These are phyloP conservation scores for Coniochaeta hoffmannii DNA, from an alignment of 2,329 filamentous ascomycete genomes.

Conservation along the genomic window DNA sequence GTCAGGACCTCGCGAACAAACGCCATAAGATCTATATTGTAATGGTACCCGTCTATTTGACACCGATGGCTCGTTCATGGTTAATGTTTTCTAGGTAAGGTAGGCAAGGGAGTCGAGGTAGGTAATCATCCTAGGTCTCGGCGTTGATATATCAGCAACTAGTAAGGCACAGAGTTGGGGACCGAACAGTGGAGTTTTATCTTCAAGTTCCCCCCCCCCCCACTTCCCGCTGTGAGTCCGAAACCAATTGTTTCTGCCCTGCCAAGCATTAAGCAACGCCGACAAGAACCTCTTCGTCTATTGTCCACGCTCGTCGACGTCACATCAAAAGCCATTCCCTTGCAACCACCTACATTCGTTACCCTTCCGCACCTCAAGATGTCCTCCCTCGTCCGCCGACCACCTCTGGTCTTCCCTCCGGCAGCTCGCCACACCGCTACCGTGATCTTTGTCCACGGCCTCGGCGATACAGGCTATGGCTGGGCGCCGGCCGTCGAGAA, in stretches of 20 bases:
- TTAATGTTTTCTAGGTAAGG: neutral
- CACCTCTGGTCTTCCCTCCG: constrained; percentile 68
- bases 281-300: neutral
- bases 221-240: neutral
- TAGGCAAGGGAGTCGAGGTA: neutral
- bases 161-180: neutral
- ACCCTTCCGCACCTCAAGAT: constrained; percentile 4
- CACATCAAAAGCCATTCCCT: neutral
- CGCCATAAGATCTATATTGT: neutral
- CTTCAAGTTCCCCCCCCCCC: neutral
- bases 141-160: neutral
- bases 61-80: neutral
- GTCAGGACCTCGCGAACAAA: neutral
- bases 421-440: constrained; percentile 82
- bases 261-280: neutral
- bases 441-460: constrained; percentile 87
- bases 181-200: neutral
- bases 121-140: neutral
- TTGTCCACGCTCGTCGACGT: neutral
- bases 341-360: neutral
- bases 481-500: constrained; percentile 82
- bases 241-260: neutral
- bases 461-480: constrained; percentile 75
- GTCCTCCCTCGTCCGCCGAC: constrained; percentile 22
- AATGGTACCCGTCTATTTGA: neutral